A percentile compares a stretch with the other conserved stretches of the same genome.
Evolutionary conservation across 306 rosid species (phyloP).

Genomic region (Malus asiatica): DNA sequence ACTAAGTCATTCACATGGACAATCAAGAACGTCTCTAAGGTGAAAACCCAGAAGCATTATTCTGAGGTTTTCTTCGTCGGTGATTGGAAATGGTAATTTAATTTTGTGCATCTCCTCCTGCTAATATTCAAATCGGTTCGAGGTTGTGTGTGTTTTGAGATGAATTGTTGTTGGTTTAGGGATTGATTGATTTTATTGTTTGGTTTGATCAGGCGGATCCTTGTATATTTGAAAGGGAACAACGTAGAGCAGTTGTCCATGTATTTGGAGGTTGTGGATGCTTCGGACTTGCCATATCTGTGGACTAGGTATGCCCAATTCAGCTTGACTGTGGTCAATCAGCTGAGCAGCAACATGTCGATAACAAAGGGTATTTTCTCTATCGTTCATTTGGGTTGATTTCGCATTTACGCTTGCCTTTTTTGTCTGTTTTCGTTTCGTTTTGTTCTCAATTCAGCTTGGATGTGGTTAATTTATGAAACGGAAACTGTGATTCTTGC

Average conservation of each 20-base stretch:
- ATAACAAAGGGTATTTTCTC: neutral
- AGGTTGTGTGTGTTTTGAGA: neutral
- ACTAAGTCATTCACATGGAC: neutral
- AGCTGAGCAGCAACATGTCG: neutral
- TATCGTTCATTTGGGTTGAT: neutral
- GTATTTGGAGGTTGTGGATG: neutral
- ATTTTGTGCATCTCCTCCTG: neutral
- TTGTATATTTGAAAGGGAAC: neutral
- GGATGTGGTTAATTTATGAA: neutral
- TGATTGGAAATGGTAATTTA: slow-evolving; percentile 3
- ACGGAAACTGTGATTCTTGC: neutral
- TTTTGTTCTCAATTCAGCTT: neutral
- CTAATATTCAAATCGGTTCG: no score
- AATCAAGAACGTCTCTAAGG: neutral
- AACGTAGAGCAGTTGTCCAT: neutral
- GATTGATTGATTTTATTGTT: neutral
- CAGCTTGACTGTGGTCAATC: slow-evolving; percentile 1
- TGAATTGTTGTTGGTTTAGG: neutral
- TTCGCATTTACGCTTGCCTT: neutral
- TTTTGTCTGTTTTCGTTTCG: neutral
- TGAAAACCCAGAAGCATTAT: neutral
- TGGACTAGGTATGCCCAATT: neutral
- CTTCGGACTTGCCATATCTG: neutral
- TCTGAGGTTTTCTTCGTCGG: neutral
- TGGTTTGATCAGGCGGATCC: neutral